phyloP scores from a whole-genome alignment of 371 early-diverging fungal species.

The Batrachochytrium dendrobatidis region DNA sequence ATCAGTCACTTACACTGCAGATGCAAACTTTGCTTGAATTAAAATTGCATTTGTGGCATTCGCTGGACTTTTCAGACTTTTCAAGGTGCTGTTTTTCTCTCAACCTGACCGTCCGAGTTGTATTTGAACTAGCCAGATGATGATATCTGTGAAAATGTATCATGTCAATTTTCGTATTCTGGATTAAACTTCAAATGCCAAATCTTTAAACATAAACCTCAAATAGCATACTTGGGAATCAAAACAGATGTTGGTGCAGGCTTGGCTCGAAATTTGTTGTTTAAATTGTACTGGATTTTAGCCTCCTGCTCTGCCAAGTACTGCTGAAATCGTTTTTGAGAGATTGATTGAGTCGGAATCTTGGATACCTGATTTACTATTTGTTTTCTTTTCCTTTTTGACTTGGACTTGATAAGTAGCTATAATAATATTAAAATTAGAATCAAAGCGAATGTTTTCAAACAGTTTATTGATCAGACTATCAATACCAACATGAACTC shows the following conservation, averaged over 20 bases:
- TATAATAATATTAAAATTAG: not conserved
- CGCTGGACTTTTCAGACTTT: too few species aligned
- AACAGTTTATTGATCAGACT: not conserved
- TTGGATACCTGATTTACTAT: not conserved
- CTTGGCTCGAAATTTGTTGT: slow-evolving; percentile 6
- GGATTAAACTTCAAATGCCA: not conserved
- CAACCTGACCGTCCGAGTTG: not conserved
- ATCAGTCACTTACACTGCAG: not conserved
- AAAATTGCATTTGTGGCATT: not conserved
- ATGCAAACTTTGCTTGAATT: too few species aligned
- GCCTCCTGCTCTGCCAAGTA: not conserved
- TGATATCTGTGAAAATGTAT: not conserved
- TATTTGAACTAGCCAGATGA: not conserved
- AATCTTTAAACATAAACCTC: not conserved
- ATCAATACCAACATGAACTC: not conserved
- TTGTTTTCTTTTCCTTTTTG: not conserved
- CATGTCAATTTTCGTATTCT: not conserved
- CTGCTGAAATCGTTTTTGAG: not conserved
- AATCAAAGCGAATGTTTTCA: not conserved
- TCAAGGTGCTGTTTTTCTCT: too few species aligned
- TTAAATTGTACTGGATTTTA: not conserved
- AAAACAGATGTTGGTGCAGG: slow-evolving; percentile 2
- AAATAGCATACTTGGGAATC: slow-evolving; percentile 3
- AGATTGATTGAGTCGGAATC: not conserved
- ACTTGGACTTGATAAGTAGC: not conserved